These are phyloP conservation scores for Zygoascus tannicola DNA, from an alignment of 805 yeast genomes.

Conservation along the genomic window DNA sequence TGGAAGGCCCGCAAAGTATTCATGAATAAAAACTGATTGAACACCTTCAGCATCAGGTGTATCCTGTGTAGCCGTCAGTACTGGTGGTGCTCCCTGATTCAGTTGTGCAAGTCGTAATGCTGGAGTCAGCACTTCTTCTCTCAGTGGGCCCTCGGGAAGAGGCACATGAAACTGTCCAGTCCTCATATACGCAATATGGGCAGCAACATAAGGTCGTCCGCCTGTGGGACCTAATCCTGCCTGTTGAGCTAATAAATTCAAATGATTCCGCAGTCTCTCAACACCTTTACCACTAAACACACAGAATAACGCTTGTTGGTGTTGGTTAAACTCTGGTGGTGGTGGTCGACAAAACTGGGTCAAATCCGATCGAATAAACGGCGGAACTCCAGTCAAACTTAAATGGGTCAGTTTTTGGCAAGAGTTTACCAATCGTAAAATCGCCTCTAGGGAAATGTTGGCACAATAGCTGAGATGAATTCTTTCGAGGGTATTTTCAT, in stretches of 20 bases:
- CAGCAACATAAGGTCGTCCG: neutral
- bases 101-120: too few relatives aligned
- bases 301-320: constrained; percentile 79
- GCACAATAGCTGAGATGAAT: constrained; percentile 90
- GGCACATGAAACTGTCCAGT: neutral
- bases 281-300: constrained; percentile 93
- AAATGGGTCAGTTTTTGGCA: constrained; percentile 86
- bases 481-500: constrained; percentile 77
- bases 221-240: neutral
- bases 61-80: neutral
- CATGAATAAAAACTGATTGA: too few relatives aligned
- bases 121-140: neutral
- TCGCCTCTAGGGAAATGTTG: constrained; percentile 67
- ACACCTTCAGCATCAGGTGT: neutral
- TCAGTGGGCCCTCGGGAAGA: neutral
- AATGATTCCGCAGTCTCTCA: constrained; percentile 57
- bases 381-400: constrained; percentile 82
- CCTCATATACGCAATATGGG: neutral
- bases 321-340: constrained; percentile 82
- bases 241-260: constrained; percentile 30
- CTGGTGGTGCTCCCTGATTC: neutral
- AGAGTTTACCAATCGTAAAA: constrained; percentile 58
- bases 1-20: too few relatives aligned
- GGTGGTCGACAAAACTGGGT: constrained; percentile 84
- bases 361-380: constrained; percentile 81